phyloP scores from a whole-genome alignment of 2,329 filamentous ascomycete genomes.

The Exophiala lecanii-corni region DNA sequence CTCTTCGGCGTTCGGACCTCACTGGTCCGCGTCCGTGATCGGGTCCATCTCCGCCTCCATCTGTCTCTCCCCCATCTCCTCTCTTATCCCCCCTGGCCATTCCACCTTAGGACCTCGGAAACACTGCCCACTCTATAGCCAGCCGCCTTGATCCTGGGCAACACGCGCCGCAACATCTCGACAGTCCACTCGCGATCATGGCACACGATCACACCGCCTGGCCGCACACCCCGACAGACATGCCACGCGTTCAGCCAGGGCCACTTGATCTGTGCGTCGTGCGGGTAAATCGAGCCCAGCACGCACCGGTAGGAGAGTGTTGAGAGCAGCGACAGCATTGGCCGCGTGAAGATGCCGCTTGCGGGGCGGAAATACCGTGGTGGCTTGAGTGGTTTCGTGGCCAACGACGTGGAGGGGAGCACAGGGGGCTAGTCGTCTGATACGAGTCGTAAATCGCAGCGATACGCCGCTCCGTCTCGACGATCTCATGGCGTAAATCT shows the following conservation, averaged over 20 bases:
- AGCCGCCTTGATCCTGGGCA: conserved; percentile 64
- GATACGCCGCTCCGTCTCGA: conserved; percentile 59
- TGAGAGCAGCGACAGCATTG: conserved; percentile 60
- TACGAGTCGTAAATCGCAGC: conserved; percentile 49
- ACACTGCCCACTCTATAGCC: conserved; percentile 71
- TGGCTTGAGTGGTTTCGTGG: conserved; percentile 36
- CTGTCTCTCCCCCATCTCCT: not conserved
- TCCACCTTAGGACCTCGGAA: conserved; percentile 56
- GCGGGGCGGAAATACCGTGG: conserved; percentile 75
- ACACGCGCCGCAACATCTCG: conserved; percentile 68
- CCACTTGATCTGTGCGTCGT: conserved; percentile 78
- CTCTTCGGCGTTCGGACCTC: too few species aligned
- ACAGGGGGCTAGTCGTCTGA: too few species aligned
- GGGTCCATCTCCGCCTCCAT: too few species aligned
- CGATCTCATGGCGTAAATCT: conserved; percentile 60
- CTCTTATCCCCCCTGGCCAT: too few species aligned
- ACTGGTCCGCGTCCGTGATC: too few species aligned
- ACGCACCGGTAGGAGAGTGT: conserved; percentile 66
- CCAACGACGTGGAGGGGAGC: conserved; percentile 7
- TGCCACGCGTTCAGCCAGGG: conserved; percentile 69
- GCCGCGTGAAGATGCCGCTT: conserved; percentile 71
- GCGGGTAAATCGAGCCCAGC: conserved; percentile 81
- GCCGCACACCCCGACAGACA: conserved; percentile 71
- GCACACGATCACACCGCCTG: conserved; percentile 77
- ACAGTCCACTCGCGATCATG: conserved; percentile 83